Conservation (phyloP, 2,329 filamentous ascomycete genomes). For the Aspergillus hortae region DNA sequence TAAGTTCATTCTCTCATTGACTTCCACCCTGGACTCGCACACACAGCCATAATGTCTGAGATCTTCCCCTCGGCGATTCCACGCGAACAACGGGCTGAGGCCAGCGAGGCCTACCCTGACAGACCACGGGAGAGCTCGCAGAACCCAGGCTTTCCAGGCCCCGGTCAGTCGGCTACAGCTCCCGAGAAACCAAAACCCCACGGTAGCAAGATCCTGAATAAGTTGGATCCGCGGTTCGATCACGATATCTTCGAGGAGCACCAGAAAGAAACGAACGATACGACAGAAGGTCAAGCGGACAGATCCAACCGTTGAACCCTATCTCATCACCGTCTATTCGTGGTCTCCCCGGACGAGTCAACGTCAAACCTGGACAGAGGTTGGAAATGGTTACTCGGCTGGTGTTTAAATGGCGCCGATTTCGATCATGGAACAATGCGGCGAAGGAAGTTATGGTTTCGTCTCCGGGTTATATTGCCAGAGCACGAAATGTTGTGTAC, state of each 20-base stretch:
- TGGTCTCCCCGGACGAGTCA: background rate
- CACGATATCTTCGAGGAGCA: background rate
- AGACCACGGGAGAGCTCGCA: background rate
- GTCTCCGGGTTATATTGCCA: too few species aligned
- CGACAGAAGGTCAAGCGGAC: background rate
- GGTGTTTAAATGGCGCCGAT: background rate
- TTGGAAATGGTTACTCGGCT: background rate
- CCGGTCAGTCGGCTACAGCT: background rate
- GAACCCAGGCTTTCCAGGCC: background rate
- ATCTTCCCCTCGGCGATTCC: background rate
- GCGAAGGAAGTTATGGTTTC: too few species aligned
- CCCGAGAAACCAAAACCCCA: background rate
- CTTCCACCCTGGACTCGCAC: background rate
- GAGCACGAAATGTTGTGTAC: too few species aligned
- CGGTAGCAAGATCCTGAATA: background rate
- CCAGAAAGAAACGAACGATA: background rate
- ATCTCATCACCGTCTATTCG: background rate
- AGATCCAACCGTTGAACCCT: background rate
- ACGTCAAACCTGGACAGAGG: background rate
- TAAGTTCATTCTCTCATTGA: too few species aligned
- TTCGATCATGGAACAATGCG: background rate
- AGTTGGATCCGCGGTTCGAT: background rate
- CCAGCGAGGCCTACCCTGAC: background rate
- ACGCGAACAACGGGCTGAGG: background rate
- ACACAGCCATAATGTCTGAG: background rate